phyloP scores from a whole-genome alignment of 495 filamentous ascomycete genomes.

The Xylaria acuta region DNA sequence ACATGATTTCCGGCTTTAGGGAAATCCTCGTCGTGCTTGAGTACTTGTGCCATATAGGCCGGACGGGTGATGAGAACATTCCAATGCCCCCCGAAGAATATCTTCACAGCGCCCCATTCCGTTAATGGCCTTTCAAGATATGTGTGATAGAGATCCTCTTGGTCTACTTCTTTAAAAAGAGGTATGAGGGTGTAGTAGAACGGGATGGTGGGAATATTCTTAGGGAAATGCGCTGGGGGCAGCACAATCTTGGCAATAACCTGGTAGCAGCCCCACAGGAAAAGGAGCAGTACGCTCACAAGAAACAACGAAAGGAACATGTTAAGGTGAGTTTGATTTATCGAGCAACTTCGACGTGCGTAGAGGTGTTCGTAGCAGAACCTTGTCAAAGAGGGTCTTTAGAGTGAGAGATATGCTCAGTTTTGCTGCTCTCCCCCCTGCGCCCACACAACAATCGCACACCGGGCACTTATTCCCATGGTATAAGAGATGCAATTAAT shows the following conservation, averaged over 20 bases:
- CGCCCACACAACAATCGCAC: background rate
- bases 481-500: background rate
- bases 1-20: conserved; percentile 54
- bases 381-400: background rate
- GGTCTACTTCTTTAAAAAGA: conserved; percentile 40
- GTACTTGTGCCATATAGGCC: conserved; percentile 49
- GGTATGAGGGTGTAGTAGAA: conserved; percentile 39
- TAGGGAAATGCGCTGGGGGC: conserved; percentile 34
- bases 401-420: background rate
- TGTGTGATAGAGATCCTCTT: conserved; percentile 37
- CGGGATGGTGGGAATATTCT: conserved; percentile 26
- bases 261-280: conserved; percentile 4
- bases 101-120: conserved; percentile 52
- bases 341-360: background rate
- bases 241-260: conserved; percentile 9
- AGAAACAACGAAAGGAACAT: background rate
- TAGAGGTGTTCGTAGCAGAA: background rate
- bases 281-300: conserved; percentile 1
- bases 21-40: conserved; percentile 54
- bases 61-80: conserved; percentile 36
- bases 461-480: background rate
- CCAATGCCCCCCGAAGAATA: conserved; percentile 38
- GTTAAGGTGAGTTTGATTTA: background rate
- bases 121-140: conserved; percentile 41
- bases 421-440: background rate